These are phyloP conservation scores for Candida easanensis DNA, from an alignment of 805 yeast genomes.

Conservation along the genomic window DNA sequence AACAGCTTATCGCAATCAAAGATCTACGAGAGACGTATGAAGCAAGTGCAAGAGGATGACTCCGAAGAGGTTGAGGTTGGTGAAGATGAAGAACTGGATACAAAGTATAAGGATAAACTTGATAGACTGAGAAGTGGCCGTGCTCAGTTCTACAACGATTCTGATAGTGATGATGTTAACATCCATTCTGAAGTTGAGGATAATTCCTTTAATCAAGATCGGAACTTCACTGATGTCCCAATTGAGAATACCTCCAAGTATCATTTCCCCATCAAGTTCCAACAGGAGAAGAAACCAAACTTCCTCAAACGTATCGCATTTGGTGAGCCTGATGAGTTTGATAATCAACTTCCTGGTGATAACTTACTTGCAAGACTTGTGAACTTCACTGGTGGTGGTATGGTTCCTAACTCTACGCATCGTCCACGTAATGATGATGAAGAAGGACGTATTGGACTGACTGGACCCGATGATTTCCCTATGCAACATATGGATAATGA, in stretches of 20 bases:
- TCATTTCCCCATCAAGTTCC: background rate
- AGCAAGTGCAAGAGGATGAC: slow-evolving; percentile 15
- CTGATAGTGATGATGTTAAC: slow-evolving; percentile 20
- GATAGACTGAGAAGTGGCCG: slow-evolving; percentile 13
- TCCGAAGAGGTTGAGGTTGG: slow-evolving; percentile 5
- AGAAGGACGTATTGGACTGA: background rate
- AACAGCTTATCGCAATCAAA: slow-evolving; percentile 17
- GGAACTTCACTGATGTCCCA: background rate
- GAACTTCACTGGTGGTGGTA: slow-evolving; percentile 25
- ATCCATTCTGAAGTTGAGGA: slow-evolving; percentile 14
- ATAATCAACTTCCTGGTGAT: slow-evolving; percentile 26
- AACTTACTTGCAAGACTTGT: slow-evolving; percentile 30
- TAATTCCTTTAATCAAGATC: background rate
- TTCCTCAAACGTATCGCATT: slow-evolving; percentile 17
- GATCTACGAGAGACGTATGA: slow-evolving; percentile 24
- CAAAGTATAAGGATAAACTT: slow-evolving; percentile 18
- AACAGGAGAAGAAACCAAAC: slow-evolving; percentile 7
- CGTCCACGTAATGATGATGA: background rate
- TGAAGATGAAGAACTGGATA: slow-evolving; percentile 1
- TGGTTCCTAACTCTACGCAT: slow-evolving; percentile 11
- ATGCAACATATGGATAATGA: slow-evolving; percentile 41
- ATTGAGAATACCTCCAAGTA: background rate
- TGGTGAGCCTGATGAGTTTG: slow-evolving; percentile 23
- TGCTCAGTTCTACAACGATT: slow-evolving; percentile 21
- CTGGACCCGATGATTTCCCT: background rate